A percentile compares a stretch with the other conserved stretches of the same genome.
Evolutionary conservation across 129 eudicot genomes (phyloP).

Genomic region (Apium graveolens): DNA sequence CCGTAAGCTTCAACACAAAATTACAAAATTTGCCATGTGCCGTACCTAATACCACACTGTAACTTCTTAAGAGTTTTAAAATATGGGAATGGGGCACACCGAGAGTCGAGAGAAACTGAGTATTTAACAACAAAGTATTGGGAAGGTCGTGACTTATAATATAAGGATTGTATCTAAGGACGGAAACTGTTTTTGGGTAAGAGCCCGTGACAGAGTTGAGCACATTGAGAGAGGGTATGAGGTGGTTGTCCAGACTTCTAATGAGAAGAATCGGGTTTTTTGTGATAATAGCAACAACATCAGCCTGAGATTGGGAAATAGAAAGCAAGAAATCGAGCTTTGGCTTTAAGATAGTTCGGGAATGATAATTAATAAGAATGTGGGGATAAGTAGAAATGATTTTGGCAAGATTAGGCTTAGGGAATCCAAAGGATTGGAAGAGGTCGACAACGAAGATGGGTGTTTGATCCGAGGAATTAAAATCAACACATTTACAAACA

Average conservation of each 20-base stretch:
- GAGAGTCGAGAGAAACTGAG: not conserved
- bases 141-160: not conserved
- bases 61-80: too few relatives aligned
- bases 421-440: not conserved
- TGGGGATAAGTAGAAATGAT: not conserved
- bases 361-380: not conserved
- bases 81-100: not conserved
- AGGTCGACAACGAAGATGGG: not conserved
- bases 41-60: too few relatives aligned
- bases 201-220: not conserved
- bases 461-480: not conserved
- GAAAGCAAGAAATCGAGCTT: slow-evolving; percentile 5
- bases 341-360: not conserved
- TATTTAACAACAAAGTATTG: not conserved
- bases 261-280: not conserved
- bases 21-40: too few relatives aligned
- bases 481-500: not conserved
- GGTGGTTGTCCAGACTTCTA: not conserved
- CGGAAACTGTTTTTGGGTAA: not conserved
- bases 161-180: not conserved
- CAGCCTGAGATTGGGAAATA: not conserved
- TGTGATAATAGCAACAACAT: not conserved
- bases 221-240: not conserved
- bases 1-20: too few relatives aligned
- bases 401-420: not conserved